phyloP scores from a whole-genome alignment of 2,329 filamentous ascomycete species.

The Thermothelomyces thermophilus region DNA sequence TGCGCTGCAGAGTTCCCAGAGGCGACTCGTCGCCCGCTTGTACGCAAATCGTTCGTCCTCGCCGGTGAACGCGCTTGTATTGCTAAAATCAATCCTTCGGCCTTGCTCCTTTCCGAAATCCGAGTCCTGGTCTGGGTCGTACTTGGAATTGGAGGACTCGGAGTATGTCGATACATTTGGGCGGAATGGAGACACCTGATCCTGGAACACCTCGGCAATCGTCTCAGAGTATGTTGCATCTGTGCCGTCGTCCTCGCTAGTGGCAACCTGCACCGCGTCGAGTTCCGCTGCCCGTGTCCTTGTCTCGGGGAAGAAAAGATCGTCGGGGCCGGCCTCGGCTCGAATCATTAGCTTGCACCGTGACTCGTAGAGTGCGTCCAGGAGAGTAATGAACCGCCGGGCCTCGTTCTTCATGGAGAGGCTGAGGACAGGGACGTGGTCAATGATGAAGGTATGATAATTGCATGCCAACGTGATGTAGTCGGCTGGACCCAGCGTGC shows the following conservation, averaged over 20 bases:
- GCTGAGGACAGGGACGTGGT: constrained; percentile 60
- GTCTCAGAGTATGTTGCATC: constrained; percentile 41
- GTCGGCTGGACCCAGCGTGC: constrained; percentile 67
- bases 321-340: constrained; percentile 61
- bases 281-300: constrained; percentile 5
- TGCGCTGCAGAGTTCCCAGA: constrained; percentile 74
- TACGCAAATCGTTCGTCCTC: constrained; percentile 80
- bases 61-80: constrained; percentile 61
- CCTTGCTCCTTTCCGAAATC: constrained; percentile 40
- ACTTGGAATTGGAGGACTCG: constrained; percentile 38
- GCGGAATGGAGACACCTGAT: constrained; percentile 67
- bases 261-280: no score
- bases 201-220: constrained; percentile 63
- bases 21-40: constrained; percentile 65
- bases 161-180: constrained; percentile 67
- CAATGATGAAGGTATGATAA: constrained; percentile 71
- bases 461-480: constrained; percentile 76
- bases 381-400: constrained; percentile 68
- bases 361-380: constrained; percentile 78
- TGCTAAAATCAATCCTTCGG: constrained; percentile 56
- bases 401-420: constrained; percentile 72
- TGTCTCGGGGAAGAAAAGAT: constrained; percentile 68
- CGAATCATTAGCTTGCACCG: constrained; percentile 67
- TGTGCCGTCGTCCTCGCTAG: constrained; percentile 22
- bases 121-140: constrained; percentile 52